Conservation (phyloP, 371 early-diverging fungal species). For the Mortierella sp. region DNA sequence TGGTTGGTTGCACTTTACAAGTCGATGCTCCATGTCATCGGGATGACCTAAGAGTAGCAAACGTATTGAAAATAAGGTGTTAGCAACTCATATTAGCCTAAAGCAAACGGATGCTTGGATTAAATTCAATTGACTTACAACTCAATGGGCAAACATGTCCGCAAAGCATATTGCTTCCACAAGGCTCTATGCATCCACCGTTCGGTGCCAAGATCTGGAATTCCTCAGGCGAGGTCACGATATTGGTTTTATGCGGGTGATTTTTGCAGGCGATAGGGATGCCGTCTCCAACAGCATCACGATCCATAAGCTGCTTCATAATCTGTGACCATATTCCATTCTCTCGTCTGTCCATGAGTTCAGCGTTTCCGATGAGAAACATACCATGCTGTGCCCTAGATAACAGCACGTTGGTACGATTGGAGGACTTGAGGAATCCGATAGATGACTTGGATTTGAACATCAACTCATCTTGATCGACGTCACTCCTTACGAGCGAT, state of each 20-base stretch:
- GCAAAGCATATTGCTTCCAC: slow-evolving; percentile 41
- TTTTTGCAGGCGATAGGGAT: slow-evolving; percentile 61
- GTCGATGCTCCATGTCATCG: slow-evolving; percentile 27
- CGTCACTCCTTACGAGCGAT: slow-evolving; percentile 74
- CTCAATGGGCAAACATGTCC: slow-evolving; percentile 53
- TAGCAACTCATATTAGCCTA: background rate
- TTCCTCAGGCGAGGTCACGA: slow-evolving; percentile 26
- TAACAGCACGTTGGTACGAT: slow-evolving; percentile 86
- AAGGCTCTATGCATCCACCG: slow-evolving; percentile 54
- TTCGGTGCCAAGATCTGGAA: slow-evolving; percentile 51
- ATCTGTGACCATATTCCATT: slow-evolving; percentile 58
- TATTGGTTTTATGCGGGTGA: slow-evolving; percentile 50
- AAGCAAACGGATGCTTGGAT: background rate
- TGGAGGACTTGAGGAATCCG: slow-evolving; percentile 83
- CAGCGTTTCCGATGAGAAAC: slow-evolving; percentile 68
- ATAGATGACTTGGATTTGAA: slow-evolving; percentile 58
- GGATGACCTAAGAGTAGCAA: slow-evolving; percentile 33
- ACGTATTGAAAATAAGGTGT: background rate
- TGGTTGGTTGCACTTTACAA: slow-evolving; percentile 52
- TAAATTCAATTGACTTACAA: slow-evolving; percentile 42
- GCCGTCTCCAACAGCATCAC: slow-evolving; percentile 55
- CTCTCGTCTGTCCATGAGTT: slow-evolving; percentile 41
- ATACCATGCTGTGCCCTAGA: slow-evolving; percentile 75
- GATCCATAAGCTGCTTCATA: slow-evolving; percentile 25
- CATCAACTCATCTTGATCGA: slow-evolving; percentile 1